These are phyloP conservation scores for Pythium vanterpoolii DNA, from an alignment of 352 stramenopile species.

Conservation along the genomic window DNA sequence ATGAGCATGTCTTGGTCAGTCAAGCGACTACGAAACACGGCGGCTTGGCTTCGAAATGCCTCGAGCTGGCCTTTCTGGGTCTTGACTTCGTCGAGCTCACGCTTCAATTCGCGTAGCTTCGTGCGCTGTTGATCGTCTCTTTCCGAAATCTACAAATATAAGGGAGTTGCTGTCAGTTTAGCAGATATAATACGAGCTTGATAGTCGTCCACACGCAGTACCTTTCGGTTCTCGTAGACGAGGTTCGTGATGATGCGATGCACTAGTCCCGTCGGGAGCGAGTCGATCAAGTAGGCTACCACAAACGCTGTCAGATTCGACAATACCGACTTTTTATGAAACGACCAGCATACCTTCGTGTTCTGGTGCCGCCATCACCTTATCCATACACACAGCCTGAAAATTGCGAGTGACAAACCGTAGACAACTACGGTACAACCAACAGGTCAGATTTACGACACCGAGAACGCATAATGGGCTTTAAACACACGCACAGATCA, in stretches of 20 bases:
- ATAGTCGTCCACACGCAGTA: constrained; percentile 10
- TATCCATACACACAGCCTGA: constrained; percentile 63
- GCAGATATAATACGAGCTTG: neutral
- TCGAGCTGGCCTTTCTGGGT: constrained; percentile 35
- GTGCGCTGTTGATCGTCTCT: constrained; percentile 34
- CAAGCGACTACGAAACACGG: constrained; percentile 29
- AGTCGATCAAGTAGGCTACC: constrained; percentile 42
- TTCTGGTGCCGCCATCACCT: constrained; percentile 47
- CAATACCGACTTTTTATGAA: neutral
- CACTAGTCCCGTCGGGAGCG: constrained; percentile 56
- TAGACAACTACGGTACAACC: constrained; percentile 39
- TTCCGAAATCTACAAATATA: constrained; percentile 29
- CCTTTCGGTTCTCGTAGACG: constrained; percentile 53
- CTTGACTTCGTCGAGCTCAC: constrained; percentile 18
- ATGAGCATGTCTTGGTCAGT: constrained; percentile 30
- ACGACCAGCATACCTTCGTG: constrained; percentile 40
- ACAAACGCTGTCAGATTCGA: neutral
- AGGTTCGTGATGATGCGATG: constrained; percentile 68
- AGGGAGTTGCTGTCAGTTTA: neutral
- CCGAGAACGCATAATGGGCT: neutral
- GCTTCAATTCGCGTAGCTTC: constrained; percentile 26
- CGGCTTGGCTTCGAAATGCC: constrained; percentile 28
- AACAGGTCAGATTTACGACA: neutral
- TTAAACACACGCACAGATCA: constrained; percentile 38
- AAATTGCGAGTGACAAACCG: constrained; percentile 67